phyloP scores from a whole-genome alignment of 345 rosid species.

The Linum trigynum region DNA sequence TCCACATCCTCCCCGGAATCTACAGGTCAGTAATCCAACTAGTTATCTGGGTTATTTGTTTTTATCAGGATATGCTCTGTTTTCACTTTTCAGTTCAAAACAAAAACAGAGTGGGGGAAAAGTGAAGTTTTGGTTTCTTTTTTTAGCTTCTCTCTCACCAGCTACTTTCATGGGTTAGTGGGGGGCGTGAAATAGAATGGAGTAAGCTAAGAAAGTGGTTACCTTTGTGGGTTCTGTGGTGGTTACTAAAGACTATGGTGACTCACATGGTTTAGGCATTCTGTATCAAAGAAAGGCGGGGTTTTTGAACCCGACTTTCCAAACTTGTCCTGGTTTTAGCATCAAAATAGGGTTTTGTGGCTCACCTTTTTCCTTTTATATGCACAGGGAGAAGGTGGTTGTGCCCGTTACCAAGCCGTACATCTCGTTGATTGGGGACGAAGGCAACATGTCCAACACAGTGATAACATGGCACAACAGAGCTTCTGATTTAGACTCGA shows the following conservation, averaged over 20 bases:
- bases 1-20: constrained; percentile 65
- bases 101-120: background rate
- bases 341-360: constrained; percentile 1
- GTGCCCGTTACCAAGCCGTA: constrained; percentile 62
- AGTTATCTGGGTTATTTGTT: no score
- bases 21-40: constrained; percentile 46
- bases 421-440: constrained; percentile 64
- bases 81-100: no score
- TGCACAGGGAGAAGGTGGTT: constrained; percentile 64
- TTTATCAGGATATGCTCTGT: background rate
- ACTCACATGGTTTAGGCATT: no score
- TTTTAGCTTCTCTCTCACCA: background rate
- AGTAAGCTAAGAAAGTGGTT: background rate
- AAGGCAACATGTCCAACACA: constrained; percentile 30
- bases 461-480: constrained; percentile 60
- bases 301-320: no score
- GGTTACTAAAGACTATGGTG: background rate
- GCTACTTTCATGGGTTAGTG: background rate
- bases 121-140: background rate
- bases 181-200: background rate
- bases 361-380: no score
- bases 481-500: constrained; percentile 50
- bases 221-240: background rate
- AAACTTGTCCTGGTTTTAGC: background rate
- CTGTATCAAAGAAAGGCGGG: no score